These are phyloP conservation scores for Boletus rufocinnamomeus DNA, from an alignment of 768 basidiomycete species.

Conservation along the genomic window DNA sequence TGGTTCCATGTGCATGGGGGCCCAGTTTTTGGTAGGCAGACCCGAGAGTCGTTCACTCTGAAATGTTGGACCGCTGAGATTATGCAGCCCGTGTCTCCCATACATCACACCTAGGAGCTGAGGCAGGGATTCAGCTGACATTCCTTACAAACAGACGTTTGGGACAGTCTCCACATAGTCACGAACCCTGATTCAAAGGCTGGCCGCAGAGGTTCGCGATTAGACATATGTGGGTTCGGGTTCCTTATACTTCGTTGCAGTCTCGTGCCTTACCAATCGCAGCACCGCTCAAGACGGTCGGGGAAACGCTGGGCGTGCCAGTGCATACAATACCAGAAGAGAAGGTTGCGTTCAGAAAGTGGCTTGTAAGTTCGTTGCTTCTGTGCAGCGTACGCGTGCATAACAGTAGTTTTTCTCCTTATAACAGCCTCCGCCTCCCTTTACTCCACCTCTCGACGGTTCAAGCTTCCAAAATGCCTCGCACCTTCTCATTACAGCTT, in stretches of 20 bases:
- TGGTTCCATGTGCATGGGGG: not conserved
- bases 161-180: constrained; percentile 65
- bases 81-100: not conserved
- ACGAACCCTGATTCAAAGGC: constrained; percentile 69
- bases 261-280: constrained; percentile 3
- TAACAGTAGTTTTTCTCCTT: constrained; percentile 23
- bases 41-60: not conserved
- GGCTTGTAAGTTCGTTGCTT: constrained; percentile 50
- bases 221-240: constrained; percentile 51
- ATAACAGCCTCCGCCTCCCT: constrained; percentile 45
- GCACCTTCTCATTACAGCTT: constrained; percentile 81
- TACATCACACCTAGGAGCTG: not conserved
- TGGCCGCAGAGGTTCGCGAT: constrained; percentile 59
- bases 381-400: not conserved
- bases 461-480: constrained; percentile 32
- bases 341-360: constrained; percentile 60
- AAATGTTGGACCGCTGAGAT: not conserved
- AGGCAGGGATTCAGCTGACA: constrained; percentile 9
- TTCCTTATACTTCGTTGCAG: not conserved
- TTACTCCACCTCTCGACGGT: constrained; percentile 18
- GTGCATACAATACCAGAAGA: constrained; percentile 62
- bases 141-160: constrained; percentile 61
- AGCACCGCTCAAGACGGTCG: constrained; percentile 75
- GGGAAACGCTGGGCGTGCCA: constrained; percentile 52
- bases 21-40: not conserved